Evolutionary conservation across 2,329 filamentous ascomycete genomes (phyloP).

Genomic region (Penicillium sp.): DNA sequence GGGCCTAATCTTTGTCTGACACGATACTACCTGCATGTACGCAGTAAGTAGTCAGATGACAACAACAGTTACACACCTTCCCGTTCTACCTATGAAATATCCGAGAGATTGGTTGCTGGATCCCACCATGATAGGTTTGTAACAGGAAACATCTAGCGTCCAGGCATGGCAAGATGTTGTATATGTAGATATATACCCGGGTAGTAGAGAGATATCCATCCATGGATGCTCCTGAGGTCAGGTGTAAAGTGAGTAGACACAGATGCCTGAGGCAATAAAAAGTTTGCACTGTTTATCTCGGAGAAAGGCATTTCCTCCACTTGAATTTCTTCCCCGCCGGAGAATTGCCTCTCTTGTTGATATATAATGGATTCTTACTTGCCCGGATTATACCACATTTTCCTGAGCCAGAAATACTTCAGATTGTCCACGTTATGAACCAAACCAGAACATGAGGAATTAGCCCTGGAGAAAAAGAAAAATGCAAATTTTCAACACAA

Average conservation of each 20-base stretch:
- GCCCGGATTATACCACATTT: not conserved
- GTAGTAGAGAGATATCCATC: not conserved
- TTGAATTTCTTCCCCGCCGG: not conserved
- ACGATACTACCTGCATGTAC: not conserved
- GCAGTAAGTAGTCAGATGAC: not conserved
- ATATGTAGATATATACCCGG: not conserved
- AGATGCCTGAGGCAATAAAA: not conserved
- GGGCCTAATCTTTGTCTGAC: not conserved
- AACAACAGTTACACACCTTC: not conserved
- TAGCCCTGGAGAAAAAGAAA: not conserved
- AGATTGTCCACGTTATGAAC: not conserved
- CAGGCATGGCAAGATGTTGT: not conserved
- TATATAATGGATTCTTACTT: not conserved
- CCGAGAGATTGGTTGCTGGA: not conserved
- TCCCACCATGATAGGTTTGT: not conserved
- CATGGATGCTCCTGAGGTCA: not conserved
- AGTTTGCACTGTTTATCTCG: constrained; percentile 1
- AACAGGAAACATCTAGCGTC: not conserved
- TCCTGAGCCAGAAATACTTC: not conserved
- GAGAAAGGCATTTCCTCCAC: constrained; percentile 1
- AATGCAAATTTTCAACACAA: not conserved
- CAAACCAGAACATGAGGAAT: not conserved
- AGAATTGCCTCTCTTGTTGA: constrained; percentile 2
- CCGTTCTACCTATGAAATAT: not conserved
- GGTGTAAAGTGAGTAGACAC: not conserved